These are phyloP conservation scores for Russula griseocarnosa DNA, from an alignment of 768 basidiomycete genomes.

Conservation along the genomic window DNA sequence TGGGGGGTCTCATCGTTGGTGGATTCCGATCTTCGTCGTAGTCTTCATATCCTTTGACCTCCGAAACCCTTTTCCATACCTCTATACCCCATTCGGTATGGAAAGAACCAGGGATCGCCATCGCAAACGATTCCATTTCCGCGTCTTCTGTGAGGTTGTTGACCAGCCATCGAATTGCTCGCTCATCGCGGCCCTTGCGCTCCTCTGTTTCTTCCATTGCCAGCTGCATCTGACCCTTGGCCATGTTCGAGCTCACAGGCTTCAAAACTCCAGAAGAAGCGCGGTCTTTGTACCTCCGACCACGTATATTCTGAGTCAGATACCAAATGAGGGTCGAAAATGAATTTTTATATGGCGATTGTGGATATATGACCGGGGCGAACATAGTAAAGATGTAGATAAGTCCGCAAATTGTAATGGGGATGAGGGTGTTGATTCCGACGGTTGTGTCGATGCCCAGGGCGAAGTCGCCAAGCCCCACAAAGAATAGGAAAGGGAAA, in stretches of 20 bases:
- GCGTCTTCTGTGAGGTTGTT: constrained; percentile 3
- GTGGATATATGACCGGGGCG: constrained; percentile 11
- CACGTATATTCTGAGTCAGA: not conserved
- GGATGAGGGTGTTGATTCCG: not conserved
- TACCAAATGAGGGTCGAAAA: constrained; percentile 19
- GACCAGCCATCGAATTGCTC: constrained; percentile 4
- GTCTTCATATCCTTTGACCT: not conserved
- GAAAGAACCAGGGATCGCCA: constrained; percentile 8
- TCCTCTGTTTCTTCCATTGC: constrained; percentile 13
- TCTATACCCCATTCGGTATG: not conserved
- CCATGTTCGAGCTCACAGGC: constrained; percentile 10
- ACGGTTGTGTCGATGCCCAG: constrained; percentile 31
- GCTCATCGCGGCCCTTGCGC: constrained; percentile 7
- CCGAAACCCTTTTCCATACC: constrained; percentile 2
- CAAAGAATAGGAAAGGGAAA: constrained; percentile 49
- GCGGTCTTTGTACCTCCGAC: constrained; percentile 5
- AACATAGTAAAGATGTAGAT: constrained; percentile 23
- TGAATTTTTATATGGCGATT: constrained; percentile 20
- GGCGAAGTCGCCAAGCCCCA: constrained; percentile 45
- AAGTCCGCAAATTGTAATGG: constrained; percentile 3
- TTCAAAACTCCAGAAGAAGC: not conserved
- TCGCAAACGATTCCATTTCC: constrained; percentile 8
- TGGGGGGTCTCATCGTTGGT: not conserved
- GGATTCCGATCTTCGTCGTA: not conserved
- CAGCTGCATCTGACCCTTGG: constrained; percentile 3